Evolutionary conservation across 768 basidiomycete species (phyloP), one percentile per base, ranked within the genome.

Genomic region (Amanita polypyramis): DNA sequence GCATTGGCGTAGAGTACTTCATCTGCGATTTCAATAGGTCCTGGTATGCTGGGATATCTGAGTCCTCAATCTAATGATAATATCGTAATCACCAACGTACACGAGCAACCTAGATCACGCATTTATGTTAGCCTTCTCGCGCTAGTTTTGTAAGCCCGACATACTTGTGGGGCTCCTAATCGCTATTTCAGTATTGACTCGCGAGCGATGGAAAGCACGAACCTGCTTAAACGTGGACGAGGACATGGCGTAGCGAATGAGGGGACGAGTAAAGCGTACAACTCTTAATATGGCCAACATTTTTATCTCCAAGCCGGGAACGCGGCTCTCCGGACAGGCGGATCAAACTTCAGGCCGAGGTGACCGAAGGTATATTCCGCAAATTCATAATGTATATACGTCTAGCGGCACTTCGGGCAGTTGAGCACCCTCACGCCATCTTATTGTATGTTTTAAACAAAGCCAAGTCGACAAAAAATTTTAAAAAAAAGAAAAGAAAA

Each of bases 1-100:
- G 96, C 95, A 72, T 97, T 97, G 58, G 93, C 92, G 45, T 45
- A 25, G 20, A 34, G 33, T 14, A 51, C 40, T 54, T 74, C 71
- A 60, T 76, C 73, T 30, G 73, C 60, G 48, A 81, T 68, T 58
- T 82, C 79, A 54, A 80, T 78, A 20, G 79, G 79, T 14, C 79
- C 79, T 46, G 79, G 79, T 50, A 82, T 77, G 47, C 79, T 82
- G 52, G 30, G 14, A 35, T 49, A 46, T 45, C 54, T 32, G 57
- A 54, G 40, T 50, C 40, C 46, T 42, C 20, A 30, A 43, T 25
- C 38, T 20, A 25, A 5, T 17, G 43, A 30, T 43, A 43, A 29
- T 20, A 0, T 23, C 17, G 25, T 52, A 47, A 27, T 27, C 25
- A 7, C 25, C 46, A 27, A 63, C 70, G 56, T 59, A 79, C 77